Evolutionary conservation across 345 rosid species (phyloP).

Genomic region (Trapa incisa): DNA sequence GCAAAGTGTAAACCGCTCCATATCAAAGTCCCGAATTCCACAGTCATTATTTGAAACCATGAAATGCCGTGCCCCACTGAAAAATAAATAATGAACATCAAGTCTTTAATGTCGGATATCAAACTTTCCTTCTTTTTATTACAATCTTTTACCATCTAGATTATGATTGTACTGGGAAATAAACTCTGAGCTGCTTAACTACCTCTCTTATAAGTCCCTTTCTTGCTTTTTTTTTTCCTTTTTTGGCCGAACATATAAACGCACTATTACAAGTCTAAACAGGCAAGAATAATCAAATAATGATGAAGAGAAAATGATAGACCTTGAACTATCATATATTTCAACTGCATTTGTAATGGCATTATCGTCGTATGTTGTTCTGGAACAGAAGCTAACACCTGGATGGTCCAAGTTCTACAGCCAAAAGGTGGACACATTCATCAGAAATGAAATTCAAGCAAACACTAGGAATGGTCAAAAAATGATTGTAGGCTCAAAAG

Average conservation of each 20-base stretch:
- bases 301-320: neutral
- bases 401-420: constrained; percentile 43
- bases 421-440: neutral
- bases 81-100: constrained; percentile 7
- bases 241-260: no score
- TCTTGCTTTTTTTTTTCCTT: no score
- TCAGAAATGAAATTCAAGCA: neutral
- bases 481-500: neutral
- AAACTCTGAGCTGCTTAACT: neutral
- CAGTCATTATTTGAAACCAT: constrained; percentile 48
- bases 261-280: neutral
- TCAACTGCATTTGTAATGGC: constrained; percentile 55
- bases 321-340: constrained; percentile 43
- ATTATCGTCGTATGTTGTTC: constrained; percentile 50
- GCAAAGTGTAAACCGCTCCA: constrained; percentile 36
- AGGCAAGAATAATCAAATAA: neutral
- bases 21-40: constrained; percentile 46
- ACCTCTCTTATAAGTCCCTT: no score
- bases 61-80: constrained; percentile 41
- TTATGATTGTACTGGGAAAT: neutral
- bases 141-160: neutral
- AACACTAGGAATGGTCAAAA: neutral
- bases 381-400: constrained; percentile 42
- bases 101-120: constrained; percentile 1
- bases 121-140: neutral